Conservation (phyloP, 1,139 yeast genomes). For the Pichia sp. region DNA sequence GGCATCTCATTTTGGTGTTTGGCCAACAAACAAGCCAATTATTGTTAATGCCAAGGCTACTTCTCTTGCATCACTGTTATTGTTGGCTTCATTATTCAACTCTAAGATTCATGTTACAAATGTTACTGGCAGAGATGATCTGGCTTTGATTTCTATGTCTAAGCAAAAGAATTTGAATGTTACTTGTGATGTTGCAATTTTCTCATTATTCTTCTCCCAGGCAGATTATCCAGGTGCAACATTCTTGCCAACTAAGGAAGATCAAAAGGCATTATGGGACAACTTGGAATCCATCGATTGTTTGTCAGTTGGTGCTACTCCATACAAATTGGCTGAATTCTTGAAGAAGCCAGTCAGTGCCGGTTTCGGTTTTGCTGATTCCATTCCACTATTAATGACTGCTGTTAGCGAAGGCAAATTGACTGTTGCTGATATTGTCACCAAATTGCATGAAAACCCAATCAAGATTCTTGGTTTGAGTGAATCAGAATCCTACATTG, state of each 20-base stretch:
- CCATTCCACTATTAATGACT: slow-evolving; percentile 73
- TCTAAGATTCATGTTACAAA: slow-evolving; percentile 87
- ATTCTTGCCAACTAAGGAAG: slow-evolving; percentile 75
- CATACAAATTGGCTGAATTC: slow-evolving; percentile 66
- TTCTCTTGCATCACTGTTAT: slow-evolving; percentile 82
- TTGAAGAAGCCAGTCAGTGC: slow-evolving; percentile 56
- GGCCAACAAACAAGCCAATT: slow-evolving; percentile 85
- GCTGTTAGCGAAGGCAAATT: slow-evolving; percentile 76
- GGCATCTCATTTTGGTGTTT: slow-evolving; percentile 71
- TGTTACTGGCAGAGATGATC: slow-evolving; percentile 76
- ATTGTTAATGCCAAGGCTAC: slow-evolving; percentile 91
- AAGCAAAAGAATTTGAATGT: slow-evolving; percentile 77
- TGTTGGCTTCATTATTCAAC: slow-evolving; percentile 83
- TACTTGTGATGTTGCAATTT: slow-evolving; percentile 86
- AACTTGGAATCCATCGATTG: slow-evolving; percentile 71
- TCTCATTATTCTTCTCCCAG: slow-evolving; percentile 71
- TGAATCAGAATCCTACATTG: slow-evolving; percentile 73
- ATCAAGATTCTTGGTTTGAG: slow-evolving; percentile 77
- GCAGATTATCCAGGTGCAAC: slow-evolving; percentile 65
- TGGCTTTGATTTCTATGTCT: slow-evolving; percentile 79
- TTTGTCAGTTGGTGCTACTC: slow-evolving; percentile 80
- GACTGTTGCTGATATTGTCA: slow-evolving; percentile 66
- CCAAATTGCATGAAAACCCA: slow-evolving; percentile 79
- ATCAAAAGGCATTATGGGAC: slow-evolving; percentile 81
- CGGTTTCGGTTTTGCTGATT: slow-evolving; percentile 76